A percentile compares a stretch with the other conserved stretches of the same genome.
Conservation (phyloP, 306 rosid genomes). For the Crataegus laevigata region DNA sequence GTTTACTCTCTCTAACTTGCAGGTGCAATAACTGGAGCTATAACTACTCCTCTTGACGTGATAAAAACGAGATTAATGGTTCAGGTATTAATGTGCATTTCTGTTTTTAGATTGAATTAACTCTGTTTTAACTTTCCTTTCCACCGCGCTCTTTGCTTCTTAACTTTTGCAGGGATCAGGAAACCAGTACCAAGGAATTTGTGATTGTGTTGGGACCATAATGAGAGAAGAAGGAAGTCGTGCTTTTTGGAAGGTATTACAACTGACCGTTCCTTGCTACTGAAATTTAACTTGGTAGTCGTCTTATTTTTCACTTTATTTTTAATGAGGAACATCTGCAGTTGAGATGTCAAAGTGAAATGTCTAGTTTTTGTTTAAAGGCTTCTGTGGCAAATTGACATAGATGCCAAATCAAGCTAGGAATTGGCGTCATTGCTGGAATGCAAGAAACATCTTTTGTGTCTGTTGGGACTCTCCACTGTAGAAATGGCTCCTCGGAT, state of each 20-base stretch:
- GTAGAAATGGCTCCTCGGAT: too few relatives aligned
- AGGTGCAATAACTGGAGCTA: slow-evolving; percentile 96
- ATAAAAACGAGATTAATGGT: slow-evolving; percentile 89
- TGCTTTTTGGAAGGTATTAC: slow-evolving; percentile 54
- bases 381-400: too few relatives aligned
- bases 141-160: neutral
- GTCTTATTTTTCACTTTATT: neutral
- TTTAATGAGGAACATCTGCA: neutral
- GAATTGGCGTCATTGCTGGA: too few relatives aligned
- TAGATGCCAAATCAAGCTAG: too few relatives aligned
- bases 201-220: slow-evolving; percentile 60
- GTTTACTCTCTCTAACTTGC: slow-evolving; percentile 3
- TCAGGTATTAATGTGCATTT: slow-evolving; percentile 31
- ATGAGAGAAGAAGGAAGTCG: slow-evolving; percentile 69
- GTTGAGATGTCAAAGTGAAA: too few relatives aligned
- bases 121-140: neutral
- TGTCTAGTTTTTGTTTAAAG: too few relatives aligned
- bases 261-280: slow-evolving; percentile 7
- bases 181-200: slow-evolving; percentile 57
- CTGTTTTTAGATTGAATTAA: neutral
- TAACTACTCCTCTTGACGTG: slow-evolving; percentile 93
- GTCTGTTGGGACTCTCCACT: too few relatives aligned
- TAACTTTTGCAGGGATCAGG: slow-evolving; percentile 47
- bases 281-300: neutral
- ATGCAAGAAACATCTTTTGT: too few relatives aligned